Evolutionary conservation across 140 eudicot species (phyloP), one percentile per base, ranked within the genome.

Genomic region (Flaveria floridana): DNA sequence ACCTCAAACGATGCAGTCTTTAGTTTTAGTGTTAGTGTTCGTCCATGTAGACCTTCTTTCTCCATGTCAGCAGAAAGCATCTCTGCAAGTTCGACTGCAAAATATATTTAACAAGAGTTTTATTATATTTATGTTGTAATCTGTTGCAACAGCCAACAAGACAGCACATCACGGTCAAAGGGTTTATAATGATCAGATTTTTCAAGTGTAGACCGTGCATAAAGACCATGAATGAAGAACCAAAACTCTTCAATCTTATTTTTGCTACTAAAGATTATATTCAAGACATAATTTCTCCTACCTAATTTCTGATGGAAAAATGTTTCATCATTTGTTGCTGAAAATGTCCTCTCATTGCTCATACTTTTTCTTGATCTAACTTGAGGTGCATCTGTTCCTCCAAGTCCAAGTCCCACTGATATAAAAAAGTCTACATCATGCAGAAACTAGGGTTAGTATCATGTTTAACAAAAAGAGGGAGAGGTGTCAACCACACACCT

Each of bases 1-100:
- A 93, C 98, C 97, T 90, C 97, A 84, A 93, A 93, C 1, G 85
- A 81, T 37, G 91, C 85, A 73, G 98, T 93, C 73, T 93, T 93
- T 74, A 90, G 76, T 81, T 93, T 93, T 71, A 93, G 79, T n/a
- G 98, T 93, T 84, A 93, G 73, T 70, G 93, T 93, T 63, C 88
- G 88, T 65, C 97, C 99, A 82, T 68, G 39, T 72, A 93, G 87
- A 62, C 90, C 88, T 82, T 84, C 85, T 84, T 86, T 85, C 78
- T 82, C 83, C 97, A 93, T 78, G 81, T 93, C 99, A 63, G 87
- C 69, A 70, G 99, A 84, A 73, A 93, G 99, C 90, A 85, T 88
- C 68, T 93, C 94, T 6, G 97, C 83, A 72, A 93, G 96, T 75
- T 93, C 99, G 65, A 77, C 99, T 93, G 96, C 86, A 78, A 80